Percentiles rank a stretch among this genome's conserved stretches.
Evolutionary conservation across 495 filamentous ascomycete genomes (phyloP).

Genomic region (Penicillium parvum): DNA sequence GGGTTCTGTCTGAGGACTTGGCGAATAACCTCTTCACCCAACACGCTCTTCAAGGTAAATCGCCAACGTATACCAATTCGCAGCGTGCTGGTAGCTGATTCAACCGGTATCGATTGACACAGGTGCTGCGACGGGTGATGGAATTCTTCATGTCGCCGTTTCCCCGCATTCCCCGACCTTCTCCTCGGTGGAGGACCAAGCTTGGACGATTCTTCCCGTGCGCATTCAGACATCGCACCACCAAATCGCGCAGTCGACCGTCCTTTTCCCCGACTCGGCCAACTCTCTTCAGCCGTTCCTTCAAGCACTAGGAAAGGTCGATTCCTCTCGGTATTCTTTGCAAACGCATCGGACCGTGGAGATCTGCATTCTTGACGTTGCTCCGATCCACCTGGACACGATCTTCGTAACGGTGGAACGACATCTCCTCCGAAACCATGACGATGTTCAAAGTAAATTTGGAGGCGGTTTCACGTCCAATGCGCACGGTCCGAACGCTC

Average conservation of each 20-base stretch:
- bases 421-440: slow-evolving; percentile 60
- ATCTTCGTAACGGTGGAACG: slow-evolving; percentile 82
- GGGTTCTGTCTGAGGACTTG: slow-evolving; percentile 81
- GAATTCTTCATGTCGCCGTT: slow-evolving; percentile 65
- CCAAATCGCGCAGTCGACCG: slow-evolving; percentile 68
- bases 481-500: slow-evolving; percentile 30
- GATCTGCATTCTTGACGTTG: slow-evolving; percentile 75
- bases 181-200: slow-evolving; percentile 53
- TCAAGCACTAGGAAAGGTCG: slow-evolving; percentile 57
- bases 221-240: slow-evolving; percentile 61
- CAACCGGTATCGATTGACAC: background rate
- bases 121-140: slow-evolving; percentile 24
- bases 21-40: slow-evolving; percentile 75
- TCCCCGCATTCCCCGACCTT: slow-evolving; percentile 71
- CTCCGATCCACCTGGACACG: slow-evolving; percentile 72
- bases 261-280: slow-evolving; percentile 78
- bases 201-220: slow-evolving; percentile 86
- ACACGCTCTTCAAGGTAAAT: slow-evolving; percentile 35
- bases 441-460: slow-evolving; percentile 59
- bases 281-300: slow-evolving; percentile 74
- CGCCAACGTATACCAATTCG: background rate
- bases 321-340: slow-evolving; percentile 45
- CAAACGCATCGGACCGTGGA: slow-evolving; percentile 63
- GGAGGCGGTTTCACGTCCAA: slow-evolving; percentile 52
- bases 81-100: background rate